Evolutionary conservation across 257 asterid genomes (phyloP).

Genomic region (Fraxinus anomala): DNA sequence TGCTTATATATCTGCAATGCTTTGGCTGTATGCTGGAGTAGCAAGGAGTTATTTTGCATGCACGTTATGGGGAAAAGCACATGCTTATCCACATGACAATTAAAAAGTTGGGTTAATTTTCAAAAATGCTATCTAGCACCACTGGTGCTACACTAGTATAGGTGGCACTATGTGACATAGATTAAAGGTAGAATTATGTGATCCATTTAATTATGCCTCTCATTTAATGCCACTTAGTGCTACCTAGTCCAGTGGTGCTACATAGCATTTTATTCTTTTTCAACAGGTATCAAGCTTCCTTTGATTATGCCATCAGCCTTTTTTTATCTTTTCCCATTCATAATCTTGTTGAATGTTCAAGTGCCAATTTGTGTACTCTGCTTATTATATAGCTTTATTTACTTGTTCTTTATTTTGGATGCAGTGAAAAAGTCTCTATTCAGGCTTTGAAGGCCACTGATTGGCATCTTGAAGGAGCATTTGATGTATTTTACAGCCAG

Average conservation of each 20-base stretch:
- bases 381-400: constrained; percentile 24
- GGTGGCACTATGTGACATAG: no score
- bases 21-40: not conserved
- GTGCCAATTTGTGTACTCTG: not conserved
- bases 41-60: not conserved
- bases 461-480: constrained; percentile 99
- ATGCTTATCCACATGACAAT: not conserved
- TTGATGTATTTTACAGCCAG: constrained; percentile 88
- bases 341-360: constrained; percentile 9
- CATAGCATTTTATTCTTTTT: not conserved
- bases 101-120: not conserved
- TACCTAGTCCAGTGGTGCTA: no score
- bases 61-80: not conserved
- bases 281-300: not conserved
- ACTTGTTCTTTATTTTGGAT: constrained; percentile 26
- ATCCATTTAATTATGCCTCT: no score
- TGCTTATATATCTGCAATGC: not conserved
- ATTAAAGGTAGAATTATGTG: no score
- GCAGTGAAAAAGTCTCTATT: constrained; percentile 87
- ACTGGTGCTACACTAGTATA: no score
- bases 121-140: no score
- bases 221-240: no score
- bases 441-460: constrained; percentile 90
- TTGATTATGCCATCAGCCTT: not conserved
- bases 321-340: not conserved